A percentile compares a stretch with the other conserved stretches of the same genome.
These are phyloP conservation scores for Linum trigynum DNA, from an alignment of 345 rosid species.

Conservation along the genomic window DNA sequence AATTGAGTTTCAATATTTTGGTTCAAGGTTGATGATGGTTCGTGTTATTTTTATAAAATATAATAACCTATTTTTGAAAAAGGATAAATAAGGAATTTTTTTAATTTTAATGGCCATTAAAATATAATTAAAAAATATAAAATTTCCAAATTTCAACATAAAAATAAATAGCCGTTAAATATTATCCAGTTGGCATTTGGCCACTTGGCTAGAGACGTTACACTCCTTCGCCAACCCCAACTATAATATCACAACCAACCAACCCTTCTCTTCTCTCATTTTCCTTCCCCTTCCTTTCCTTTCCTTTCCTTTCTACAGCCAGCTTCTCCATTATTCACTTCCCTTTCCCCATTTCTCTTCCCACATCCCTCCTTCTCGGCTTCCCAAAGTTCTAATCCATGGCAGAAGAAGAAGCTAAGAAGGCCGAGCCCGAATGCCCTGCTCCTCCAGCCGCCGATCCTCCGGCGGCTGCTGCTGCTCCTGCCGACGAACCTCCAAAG, in stretches of 20 bases:
- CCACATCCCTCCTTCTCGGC: not conserved
- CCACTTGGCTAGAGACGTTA: no score
- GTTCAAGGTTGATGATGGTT: no score
- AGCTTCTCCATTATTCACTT: not conserved
- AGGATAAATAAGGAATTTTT: no score
- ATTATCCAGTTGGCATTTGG: no score
- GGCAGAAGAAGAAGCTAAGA: slow-evolving; percentile 45
- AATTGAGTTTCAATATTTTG: no score
- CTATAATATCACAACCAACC: slow-evolving; percentile 25
- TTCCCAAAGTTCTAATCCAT: slow-evolving; percentile 11
- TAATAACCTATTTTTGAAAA: no score
- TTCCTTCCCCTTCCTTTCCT: not conserved
- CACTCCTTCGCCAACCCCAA: not conserved
- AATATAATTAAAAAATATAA: no score
- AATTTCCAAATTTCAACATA: no score
- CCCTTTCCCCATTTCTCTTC: not conserved
- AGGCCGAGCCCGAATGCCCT: slow-evolving; percentile 28
- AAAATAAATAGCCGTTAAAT: no score
- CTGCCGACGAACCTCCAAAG: slow-evolving; percentile 21
- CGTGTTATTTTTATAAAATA: no score
- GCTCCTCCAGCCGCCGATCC: slow-evolving; percentile 13
- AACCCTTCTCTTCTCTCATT: not conserved
- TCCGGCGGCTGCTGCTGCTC: slow-evolving; percentile 15
- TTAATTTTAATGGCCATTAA: no score
- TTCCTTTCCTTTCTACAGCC: not conserved